Percentiles rank a stretch among this genome's conserved stretches.
Evolutionary conservation across 495 filamentous ascomycete genomes (phyloP).

Genomic region (Niebla homalea): DNA sequence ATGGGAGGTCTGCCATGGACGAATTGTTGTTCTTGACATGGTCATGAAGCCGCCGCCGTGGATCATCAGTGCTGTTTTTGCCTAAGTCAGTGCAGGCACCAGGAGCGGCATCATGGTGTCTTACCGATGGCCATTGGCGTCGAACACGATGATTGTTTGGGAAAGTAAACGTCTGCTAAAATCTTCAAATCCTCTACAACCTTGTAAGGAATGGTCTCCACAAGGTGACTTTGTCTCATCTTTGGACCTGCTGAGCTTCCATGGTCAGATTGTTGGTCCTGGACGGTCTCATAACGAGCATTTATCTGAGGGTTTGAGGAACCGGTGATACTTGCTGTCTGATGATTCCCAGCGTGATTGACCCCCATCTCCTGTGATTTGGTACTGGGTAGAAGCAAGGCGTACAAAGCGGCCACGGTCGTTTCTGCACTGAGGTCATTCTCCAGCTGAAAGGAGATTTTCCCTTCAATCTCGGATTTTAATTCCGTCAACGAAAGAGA

Average conservation of each 20-base stretch:
- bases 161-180: constrained; percentile 29
- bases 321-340: not conserved
- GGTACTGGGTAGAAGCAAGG: no score
- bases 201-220: constrained; percentile 27
- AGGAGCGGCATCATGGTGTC: no score
- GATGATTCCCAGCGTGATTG: no score
- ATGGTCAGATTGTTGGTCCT: no score
- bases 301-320: not conserved
- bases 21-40: constrained; percentile 31
- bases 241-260: no score
- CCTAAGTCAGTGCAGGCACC: no score
- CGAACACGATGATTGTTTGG: not conserved
- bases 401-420: no score
- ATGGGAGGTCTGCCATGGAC: constrained; percentile 26
- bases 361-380: no score
- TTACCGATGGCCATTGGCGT: constrained; percentile 14
- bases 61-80: constrained; percentile 36
- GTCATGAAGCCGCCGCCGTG: constrained; percentile 38
- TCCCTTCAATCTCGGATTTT: constrained; percentile 3
- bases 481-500: constrained; percentile 6
- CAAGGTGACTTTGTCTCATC: constrained; percentile 2
- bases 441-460: not conserved
- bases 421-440: not conserved
- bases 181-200: constrained; percentile 17
- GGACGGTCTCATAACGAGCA: no score